These are phyloP conservation scores for Boletellus sp. DNA, from an alignment of 768 basidiomycete species.

Conservation along the genomic window DNA sequence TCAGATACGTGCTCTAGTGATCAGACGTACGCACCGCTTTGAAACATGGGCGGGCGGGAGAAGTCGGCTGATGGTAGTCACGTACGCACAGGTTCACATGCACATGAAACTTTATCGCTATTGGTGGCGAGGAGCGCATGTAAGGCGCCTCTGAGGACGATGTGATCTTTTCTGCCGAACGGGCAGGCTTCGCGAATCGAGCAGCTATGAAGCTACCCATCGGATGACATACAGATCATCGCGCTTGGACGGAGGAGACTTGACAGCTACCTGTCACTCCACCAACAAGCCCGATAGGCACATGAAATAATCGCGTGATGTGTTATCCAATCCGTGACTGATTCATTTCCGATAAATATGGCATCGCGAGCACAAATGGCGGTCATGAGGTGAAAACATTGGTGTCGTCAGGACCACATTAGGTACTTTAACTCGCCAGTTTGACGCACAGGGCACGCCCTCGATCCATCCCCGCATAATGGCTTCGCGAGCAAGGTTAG, in stretches of 20 bases:
- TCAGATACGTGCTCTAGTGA: slow-evolving; percentile 61
- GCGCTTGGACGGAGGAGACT: no score
- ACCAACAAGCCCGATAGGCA: neutral
- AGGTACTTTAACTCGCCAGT: neutral
- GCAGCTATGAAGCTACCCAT: no score
- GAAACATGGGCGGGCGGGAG: neutral
- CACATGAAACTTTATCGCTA: no score
- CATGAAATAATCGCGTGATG: neutral
- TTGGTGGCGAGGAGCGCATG: no score
- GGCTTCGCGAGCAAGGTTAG: slow-evolving; percentile 4
- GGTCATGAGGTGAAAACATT: neutral
- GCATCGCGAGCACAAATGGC: neutral
- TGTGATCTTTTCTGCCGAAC: no score
- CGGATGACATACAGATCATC: no score
- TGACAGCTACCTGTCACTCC: no score
- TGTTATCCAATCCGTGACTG: neutral
- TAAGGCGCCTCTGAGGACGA: no score
- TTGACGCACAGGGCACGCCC: neutral
- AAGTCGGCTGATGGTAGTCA: neutral
- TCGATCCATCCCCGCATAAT: neutral
- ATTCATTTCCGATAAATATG: neutral
- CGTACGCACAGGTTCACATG: neutral
- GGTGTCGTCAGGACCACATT: neutral
- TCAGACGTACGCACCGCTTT: no score
- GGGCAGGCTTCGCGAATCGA: no score